Evolutionary conservation across 305 asterid species (phyloP).

Genomic region (Salvia sclarea): DNA sequence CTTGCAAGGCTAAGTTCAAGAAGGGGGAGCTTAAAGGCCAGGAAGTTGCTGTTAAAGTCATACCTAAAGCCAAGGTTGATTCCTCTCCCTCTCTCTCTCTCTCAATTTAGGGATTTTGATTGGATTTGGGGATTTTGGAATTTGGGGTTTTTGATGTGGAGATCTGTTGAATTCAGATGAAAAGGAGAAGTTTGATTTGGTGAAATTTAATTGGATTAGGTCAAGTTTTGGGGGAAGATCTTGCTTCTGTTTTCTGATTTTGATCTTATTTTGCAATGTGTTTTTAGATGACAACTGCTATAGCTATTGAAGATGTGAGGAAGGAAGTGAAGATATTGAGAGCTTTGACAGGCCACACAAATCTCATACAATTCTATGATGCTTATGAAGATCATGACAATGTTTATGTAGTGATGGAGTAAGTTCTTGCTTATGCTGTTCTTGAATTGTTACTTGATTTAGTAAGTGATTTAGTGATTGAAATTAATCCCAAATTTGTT

Average conservation of each 20-base stretch:
- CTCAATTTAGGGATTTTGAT: too few species aligned
- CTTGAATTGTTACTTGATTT: conserved; percentile 5
- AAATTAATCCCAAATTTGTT: too few species aligned
- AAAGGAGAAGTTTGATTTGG: background rate
- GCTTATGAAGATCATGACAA: conserved; percentile 85
- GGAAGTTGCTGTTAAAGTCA: conserved; percentile 94
- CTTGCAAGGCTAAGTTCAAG: conserved; percentile 83
- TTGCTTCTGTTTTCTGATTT: background rate
- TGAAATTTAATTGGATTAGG: background rate
- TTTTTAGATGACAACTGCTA: conserved; percentile 82
- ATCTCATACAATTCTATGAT: conserved; percentile 78
- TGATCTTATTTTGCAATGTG: background rate
- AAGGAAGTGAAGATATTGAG: conserved; percentile 96
- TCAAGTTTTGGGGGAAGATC: conserved; percentile 16
- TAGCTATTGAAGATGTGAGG: conserved; percentile 93
- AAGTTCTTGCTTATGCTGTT: conserved; percentile 39
- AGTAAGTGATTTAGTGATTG: too few species aligned
- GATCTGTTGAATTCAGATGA: conserved; percentile 37
- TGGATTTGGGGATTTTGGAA: background rate
- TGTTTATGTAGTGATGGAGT: conserved; percentile 96
- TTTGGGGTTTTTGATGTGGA: background rate
- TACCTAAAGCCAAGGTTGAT: conserved; percentile 79
- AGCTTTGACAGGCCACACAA: conserved; percentile 84
- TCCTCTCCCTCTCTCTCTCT: background rate
- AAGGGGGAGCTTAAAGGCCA: conserved; percentile 91